Base-by-base conservation (phyloP, 2,329 filamentous ascomycete genomes). In the Aspergillus nomiae region DNA sequence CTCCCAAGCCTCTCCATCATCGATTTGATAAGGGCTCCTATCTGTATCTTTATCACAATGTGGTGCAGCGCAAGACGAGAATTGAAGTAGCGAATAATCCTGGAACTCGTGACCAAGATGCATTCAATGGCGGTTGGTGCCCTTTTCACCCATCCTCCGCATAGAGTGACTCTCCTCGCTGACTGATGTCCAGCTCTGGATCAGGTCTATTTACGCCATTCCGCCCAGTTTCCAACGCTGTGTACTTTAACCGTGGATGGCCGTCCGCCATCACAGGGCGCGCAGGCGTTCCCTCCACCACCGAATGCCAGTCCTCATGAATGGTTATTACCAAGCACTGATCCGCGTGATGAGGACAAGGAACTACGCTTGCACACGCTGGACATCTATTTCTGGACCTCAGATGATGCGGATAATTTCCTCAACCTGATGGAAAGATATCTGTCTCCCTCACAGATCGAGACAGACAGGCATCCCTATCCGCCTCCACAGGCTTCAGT, bases 1-100 rank as follows among this genome's bases (percentile, higher is more conserved):
- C 78, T 4, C 79, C 82, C 43, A 85, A 81, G 62, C 86, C 87
- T 48, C 75, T 80, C 41, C 84, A 88, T 67, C 85, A 89, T 73
- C 85, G 87, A 56, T 89, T 90, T 75, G 85, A 87, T 69, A 88
- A 87, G 70, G 81, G 84, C 64, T 89, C 86, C 55, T 89, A 90
- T 76, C 79, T 89, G 65, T 90, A 89, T 74, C 76, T 90, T 59
- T 88, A 87, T 74, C 82, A 87, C 74, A 85, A 87, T 69, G 78
- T 83, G 11, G 78, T 79, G 56, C 80, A 83, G 63, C 81, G 82
- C 56, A 83, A 80, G 62, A 81, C 83, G 16, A 83, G 87, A 65
- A 75, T 89, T 56, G 87, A 90, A 74, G 79, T 89, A 63, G 87
- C 87, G 38, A 89, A 90, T 71, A 83, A 88, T 72, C 84, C 87